These are phyloP conservation scores for Lentithecium fluviatile DNA, from an alignment of 495 filamentous ascomycete species.

Conservation along the genomic window DNA sequence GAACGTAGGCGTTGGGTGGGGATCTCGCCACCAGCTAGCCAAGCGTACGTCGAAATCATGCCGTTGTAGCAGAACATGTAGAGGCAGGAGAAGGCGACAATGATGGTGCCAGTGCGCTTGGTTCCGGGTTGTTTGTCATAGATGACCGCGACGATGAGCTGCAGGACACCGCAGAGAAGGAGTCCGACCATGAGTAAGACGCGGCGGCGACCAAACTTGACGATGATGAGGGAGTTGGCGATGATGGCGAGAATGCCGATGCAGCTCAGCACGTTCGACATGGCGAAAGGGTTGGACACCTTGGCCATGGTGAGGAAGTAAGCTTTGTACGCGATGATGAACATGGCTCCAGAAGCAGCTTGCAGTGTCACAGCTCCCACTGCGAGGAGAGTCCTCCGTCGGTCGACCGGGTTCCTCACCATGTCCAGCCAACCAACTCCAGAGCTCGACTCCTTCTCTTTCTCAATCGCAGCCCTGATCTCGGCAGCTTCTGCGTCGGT, in stretches of 20 bases:
- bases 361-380: conserved; percentile 56
- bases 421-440: conserved; percentile 51
- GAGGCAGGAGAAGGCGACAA: conserved; percentile 55
- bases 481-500: conserved; percentile 52
- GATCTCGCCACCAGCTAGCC: conserved; percentile 62
- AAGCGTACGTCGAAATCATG: conserved; percentile 57
- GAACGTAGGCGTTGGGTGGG: conserved; percentile 56
- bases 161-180: conserved; percentile 52
- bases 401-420: conserved; percentile 55
- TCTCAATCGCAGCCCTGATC: conserved; percentile 53
- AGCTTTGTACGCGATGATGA: conserved; percentile 62
- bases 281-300: conserved; percentile 58
- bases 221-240: conserved; percentile 55
- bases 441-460: conserved; percentile 49
- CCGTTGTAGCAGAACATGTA: conserved; percentile 60
- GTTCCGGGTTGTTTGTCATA: conserved; percentile 53
- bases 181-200: conserved; percentile 54
- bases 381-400: conserved; percentile 52
- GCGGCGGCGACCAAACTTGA: conserved; percentile 56
- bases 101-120: conserved; percentile 50
- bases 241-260: conserved; percentile 58
- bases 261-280: conserved; percentile 56
- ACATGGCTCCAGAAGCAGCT: conserved; percentile 61
- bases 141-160: conserved; percentile 56
- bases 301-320: conserved; percentile 67